Percentiles rank a stretch among this genome's conserved stretches.
Conservation (phyloP, 2,329 filamentous ascomycete genomes). For the Helotiales sp. region DNA sequence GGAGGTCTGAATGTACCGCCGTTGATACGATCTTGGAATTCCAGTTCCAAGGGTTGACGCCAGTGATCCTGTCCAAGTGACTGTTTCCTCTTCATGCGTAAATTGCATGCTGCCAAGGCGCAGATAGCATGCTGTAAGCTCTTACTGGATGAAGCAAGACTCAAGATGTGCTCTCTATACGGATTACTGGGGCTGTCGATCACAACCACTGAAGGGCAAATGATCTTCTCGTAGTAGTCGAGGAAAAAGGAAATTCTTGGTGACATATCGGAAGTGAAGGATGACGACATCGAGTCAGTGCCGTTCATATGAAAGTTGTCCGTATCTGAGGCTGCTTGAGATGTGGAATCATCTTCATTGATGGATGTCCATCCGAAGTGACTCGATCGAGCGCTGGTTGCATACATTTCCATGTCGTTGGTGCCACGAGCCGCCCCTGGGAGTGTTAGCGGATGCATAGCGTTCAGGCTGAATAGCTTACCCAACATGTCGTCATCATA, state of each 20-base stretch:
- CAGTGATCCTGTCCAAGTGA: slow-evolving; percentile 55
- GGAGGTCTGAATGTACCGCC: slow-evolving; percentile 22
- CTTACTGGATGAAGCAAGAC: slow-evolving; percentile 73
- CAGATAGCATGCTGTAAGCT: slow-evolving; percentile 92
- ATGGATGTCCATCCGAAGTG: slow-evolving; percentile 35
- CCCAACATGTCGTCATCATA: slow-evolving; percentile 41
- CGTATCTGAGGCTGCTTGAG: slow-evolving; percentile 29
- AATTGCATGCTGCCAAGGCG: slow-evolving; percentile 83
- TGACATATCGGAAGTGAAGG: slow-evolving; percentile 60
- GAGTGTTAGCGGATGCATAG: slow-evolving; percentile 19
- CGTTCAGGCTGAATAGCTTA: slow-evolving; percentile 32
- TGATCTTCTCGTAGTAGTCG: slow-evolving; percentile 90
- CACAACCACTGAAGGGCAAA: slow-evolving; percentile 88
- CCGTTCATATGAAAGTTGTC: slow-evolving; percentile 27
- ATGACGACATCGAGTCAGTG: slow-evolving; percentile 51
- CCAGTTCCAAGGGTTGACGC: slow-evolving; percentile 41
- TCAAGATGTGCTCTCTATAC: slow-evolving; percentile 79
- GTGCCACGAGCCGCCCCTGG: slow-evolving; percentile 19
- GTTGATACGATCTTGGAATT: slow-evolving; percentile 34
- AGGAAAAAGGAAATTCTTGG: slow-evolving; percentile 85
- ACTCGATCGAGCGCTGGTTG: slow-evolving; percentile 33
- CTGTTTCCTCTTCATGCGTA: slow-evolving; percentile 78
- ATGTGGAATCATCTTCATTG: slow-evolving; percentile 35
- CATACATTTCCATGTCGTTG: slow-evolving; percentile 32
- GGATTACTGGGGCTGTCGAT: slow-evolving; percentile 86